Evolutionary conservation across 2,329 filamentous ascomycete genomes (phyloP), one percentile per base, ranked within the genome.

Genomic region (Cadophora sp.): DNA sequence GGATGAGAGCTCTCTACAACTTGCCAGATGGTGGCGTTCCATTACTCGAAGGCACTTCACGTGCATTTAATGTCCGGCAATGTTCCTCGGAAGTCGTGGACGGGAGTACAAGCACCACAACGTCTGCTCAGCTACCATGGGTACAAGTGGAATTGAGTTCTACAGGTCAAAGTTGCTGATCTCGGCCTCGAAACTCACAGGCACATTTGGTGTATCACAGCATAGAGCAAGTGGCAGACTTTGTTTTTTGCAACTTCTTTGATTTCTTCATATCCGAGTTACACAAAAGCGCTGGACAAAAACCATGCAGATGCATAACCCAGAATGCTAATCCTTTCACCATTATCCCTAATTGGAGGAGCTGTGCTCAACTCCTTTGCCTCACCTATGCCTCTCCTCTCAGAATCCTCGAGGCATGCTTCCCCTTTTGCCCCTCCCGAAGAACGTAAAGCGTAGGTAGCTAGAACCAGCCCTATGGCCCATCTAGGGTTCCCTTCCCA

Each of bases 351-450:
- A 66, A 62, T 46, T 43, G 26, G 40, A 48, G 70, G 69, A 71
- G 73, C 70, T 70, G 37, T 66, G 72, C 71, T 73, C 71, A 69
- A 73, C 70, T 72, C 69, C 69, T 43, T 27, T 62, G 43, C 58
- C 26, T 50, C 29, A n/a, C 14, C 51, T 31, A n/a, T 63, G 24
- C 59, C 68, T 67, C 61, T 70, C 53, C 65, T 70, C 59, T 66
- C 64, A 66, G 65, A 66, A 48, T 70, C 63, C 55, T 69, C 68
- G 65, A 70, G 68, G 71, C 60, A 67, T 27, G 14, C 58, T 64
- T 43, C 55, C 58, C 56, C 31, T 43, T 63, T 55, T 62, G 9
- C 19, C 66, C 19, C 29, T 26, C 48, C 22, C 55, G 27, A 48
- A 69, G 64, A 71, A 65, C 27, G 62, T 66, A 68, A 62, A 61